phyloP scores from a whole-genome alignment of 306 rosid genomes.

The Pachyrhizus erosus region DNA sequence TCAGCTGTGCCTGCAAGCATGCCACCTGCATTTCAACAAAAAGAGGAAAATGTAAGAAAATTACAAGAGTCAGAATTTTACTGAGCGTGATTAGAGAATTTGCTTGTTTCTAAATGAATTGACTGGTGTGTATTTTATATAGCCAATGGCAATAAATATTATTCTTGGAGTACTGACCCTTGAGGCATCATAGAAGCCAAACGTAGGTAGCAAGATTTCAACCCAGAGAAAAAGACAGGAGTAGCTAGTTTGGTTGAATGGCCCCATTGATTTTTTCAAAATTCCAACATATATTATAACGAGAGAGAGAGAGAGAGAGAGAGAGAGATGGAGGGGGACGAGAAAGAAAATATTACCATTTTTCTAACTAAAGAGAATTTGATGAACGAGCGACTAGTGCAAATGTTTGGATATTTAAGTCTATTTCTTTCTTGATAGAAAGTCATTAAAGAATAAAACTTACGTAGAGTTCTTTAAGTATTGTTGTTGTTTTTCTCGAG shows the following conservation, averaged over 20 bases:
- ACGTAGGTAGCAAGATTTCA: neutral
- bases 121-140: conserved; percentile 35
- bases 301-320: neutral
- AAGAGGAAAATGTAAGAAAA: conserved; percentile 11
- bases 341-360: neutral
- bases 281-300: conserved; percentile 28
- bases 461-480: neutral
- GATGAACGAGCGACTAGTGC: neutral
- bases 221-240: conserved; percentile 45
- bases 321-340: neutral
- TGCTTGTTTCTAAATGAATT: conserved; percentile 40
- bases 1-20: conserved; percentile 86
- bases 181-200: conserved; percentile 40
- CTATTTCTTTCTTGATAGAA: neutral
- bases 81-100: neutral
- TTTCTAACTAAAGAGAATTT: neutral
- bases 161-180: conserved; percentile 44
- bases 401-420: conserved; percentile 1
- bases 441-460: neutral
- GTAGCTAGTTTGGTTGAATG: conserved; percentile 39
- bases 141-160: conserved; percentile 30
- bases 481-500: neutral
- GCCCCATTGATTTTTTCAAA: conserved; percentile 43
- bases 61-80: neutral
- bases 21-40: conserved; percentile 67